phyloP scores from a whole-genome alignment of 2,329 filamentous ascomycete species.

The Fusarium goolgardi region DNA sequence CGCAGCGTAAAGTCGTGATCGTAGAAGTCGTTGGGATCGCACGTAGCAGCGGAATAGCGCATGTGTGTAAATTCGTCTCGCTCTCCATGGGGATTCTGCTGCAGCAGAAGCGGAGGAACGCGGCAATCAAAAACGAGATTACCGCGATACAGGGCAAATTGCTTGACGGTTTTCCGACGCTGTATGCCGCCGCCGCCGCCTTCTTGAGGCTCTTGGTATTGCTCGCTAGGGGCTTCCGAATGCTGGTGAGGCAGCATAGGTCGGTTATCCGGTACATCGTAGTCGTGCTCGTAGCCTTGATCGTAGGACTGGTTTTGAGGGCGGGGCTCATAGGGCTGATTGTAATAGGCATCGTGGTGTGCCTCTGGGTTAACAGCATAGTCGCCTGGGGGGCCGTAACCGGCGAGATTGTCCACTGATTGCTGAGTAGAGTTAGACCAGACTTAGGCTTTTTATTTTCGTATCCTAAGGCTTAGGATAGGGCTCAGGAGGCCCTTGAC shows the following conservation, averaged over 20 bases:
- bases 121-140: conserved; percentile 98
- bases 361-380: conserved; percentile 84
- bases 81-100: conserved; percentile 89
- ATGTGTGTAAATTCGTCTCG: conserved; percentile 92
- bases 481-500: too few relatives aligned
- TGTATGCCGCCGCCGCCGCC: conserved; percentile 66
- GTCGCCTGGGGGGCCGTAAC: conserved; percentile 60
- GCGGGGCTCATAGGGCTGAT: conserved; percentile 31
- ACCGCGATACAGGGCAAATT: conserved; percentile 95
- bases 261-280: conserved; percentile 76
- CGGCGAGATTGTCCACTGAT: conserved; percentile 63
- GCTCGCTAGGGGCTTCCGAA: conserved; percentile 56
- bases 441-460: too few relatives aligned
- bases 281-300: conserved; percentile 73
- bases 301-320: conserved; percentile 71
- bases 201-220: conserved; percentile 58
- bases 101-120: conserved; percentile 87
- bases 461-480: too few relatives aligned
- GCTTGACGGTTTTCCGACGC: conserved; percentile 98
- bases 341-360: conserved; percentile 58
- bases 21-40: conserved; percentile 89
- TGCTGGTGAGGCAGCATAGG: conserved; percentile 80
- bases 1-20: conserved; percentile 90
- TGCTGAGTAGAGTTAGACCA: conserved; percentile 52
- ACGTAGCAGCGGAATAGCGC: conserved; percentile 94